A percentile compares a stretch with the other conserved stretches of the same genome.
phyloP scores from a whole-genome alignment of 2,329 filamentous ascomycete genomes.

The Trichophyton simii region DNA sequence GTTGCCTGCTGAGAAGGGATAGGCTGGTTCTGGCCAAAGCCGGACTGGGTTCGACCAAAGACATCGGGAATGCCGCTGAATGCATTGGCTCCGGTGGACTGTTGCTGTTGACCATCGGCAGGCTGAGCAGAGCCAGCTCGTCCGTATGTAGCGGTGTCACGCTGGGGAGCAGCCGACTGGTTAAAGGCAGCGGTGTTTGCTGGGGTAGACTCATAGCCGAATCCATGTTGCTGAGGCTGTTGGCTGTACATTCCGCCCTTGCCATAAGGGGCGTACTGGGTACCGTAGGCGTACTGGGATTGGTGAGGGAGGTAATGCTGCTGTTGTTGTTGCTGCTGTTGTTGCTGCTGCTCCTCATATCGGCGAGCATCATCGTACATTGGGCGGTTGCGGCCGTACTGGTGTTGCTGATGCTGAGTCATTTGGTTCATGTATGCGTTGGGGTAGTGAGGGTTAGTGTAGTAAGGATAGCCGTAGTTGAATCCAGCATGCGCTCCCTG shows the following conservation, averaged over 20 bases:
- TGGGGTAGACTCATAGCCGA: conserved; percentile 53
- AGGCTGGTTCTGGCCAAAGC: conserved; percentile 45
- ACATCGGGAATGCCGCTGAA: conserved; percentile 46
- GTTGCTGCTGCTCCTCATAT: conserved; percentile 29
- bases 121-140: conserved; percentile 46
- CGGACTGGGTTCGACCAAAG: conserved; percentile 46
- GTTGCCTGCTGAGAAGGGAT: conserved; percentile 38
- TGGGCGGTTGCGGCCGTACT: conserved; percentile 37
- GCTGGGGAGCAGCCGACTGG: conserved; percentile 30
- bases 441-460: conserved; percentile 49
- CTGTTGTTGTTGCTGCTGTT: background rate
- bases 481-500: conserved; percentile 44
- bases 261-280: conserved; percentile 41
- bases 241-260: conserved; percentile 52
- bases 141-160: conserved; percentile 45
- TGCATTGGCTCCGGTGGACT: conserved; percentile 37
- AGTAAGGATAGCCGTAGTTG: conserved; percentile 49
- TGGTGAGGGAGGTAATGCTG: conserved; percentile 33
- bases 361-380: conserved; percentile 40
- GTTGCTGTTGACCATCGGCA: conserved; percentile 41
- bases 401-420: conserved; percentile 27
- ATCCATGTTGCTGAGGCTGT: conserved; percentile 47
- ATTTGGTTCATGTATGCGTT: conserved; percentile 47
- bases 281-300: conserved; percentile 44
- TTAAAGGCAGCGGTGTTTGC: conserved; percentile 42